Conservation (phyloP, 768 basidiomycete species). For the Tricholoma furcatifolium region DNA sequence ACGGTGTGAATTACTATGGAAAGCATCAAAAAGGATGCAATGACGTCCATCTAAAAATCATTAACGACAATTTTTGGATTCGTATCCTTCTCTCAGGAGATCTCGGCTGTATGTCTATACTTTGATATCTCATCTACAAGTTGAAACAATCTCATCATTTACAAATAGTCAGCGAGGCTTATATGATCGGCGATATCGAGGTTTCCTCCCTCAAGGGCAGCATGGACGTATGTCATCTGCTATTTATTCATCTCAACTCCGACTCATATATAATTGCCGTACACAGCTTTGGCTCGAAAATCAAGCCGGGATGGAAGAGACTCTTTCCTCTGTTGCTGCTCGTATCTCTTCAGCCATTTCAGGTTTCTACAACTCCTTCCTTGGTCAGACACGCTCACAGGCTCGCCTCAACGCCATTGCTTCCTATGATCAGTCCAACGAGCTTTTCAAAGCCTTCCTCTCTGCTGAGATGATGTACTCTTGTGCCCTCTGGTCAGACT, state of each 20-base stretch:
- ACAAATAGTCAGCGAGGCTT: conserved; percentile 66
- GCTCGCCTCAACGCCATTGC: conserved; percentile 80
- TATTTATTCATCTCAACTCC: conserved; percentile 1
- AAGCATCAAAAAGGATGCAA: conserved; percentile 56
- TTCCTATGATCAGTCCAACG: conserved; percentile 92
- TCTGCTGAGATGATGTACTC: conserved; percentile 95
- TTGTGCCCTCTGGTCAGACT: conserved; percentile 79
- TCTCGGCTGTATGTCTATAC: conserved; percentile 55
- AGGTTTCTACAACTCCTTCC: conserved; percentile 65
- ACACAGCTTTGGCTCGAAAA: conserved; percentile 68
- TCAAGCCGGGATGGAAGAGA: conserved; percentile 54
- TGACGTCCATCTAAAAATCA: conserved; percentile 56
- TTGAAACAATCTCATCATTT: conserved; percentile 14
- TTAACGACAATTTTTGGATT: conserved; percentile 66
- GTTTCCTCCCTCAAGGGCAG: conserved; percentile 56
- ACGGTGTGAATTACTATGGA: conserved; percentile 61
- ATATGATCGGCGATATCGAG: conserved; percentile 70
- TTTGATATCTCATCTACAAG: background rate
- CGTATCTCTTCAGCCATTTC: conserved; percentile 58
- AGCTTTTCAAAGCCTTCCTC: conserved; percentile 83
- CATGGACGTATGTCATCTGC: conserved; percentile 55
- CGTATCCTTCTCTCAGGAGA: conserved; percentile 66
- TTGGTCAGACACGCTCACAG: conserved; percentile 71
- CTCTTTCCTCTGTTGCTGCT: conserved; percentile 55
- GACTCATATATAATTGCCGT: conserved; percentile 9